Base-by-base conservation (phyloP, 2,329 filamentous ascomycete genomes). In the Chaetomium olivaceum region DNA sequence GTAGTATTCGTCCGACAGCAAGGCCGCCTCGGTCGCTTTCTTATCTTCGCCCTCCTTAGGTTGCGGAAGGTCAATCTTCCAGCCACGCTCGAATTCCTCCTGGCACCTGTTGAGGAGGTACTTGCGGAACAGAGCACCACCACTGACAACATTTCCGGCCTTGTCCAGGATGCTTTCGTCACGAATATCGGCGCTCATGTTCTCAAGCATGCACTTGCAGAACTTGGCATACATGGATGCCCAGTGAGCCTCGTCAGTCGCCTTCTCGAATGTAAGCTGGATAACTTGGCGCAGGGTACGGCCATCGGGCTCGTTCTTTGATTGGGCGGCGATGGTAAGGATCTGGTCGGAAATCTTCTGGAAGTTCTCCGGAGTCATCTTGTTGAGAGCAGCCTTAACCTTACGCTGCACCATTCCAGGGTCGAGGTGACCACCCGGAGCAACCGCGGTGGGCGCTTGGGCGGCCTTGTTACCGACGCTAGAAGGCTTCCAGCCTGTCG, bases 311-410 rank as follows among this genome's bases (percentile, higher is more conserved):
- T 99, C 95, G 73, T 96, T 91, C 85, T 97, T 97, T 62, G 94
- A 98, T 77, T 99, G 95, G 25, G 88, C 91, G 31, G 94, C 93
- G 76, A 99, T 99, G 62, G 88, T 85, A 33, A 99, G 85, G 68
- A 99, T 97, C 78, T 97, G 93, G 68, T 93, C 91, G 7, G 95
- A 88, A 72, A 99, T 97, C 81, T 90, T 93, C 77, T 97, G 93
- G 74, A 99, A 99, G 76, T 98, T 99, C 81, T 99, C 95, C 0
- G 95, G 95, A 0, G 95, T 98, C 95, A 99, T 98, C 90, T 99
- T 99, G 88, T 99, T 99, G 74, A 99, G 83, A 68, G 91, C 91
- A 70, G 93, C 91, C 89, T 99, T 99, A 77, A 99, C 95, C 89
- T 99, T 99, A 73, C 94, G 90, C 82, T 99, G 95, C 65, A 99